Conservation (phyloP, 2,329 filamentous ascomycete species). For the Byssochlamys sp. region DNA sequence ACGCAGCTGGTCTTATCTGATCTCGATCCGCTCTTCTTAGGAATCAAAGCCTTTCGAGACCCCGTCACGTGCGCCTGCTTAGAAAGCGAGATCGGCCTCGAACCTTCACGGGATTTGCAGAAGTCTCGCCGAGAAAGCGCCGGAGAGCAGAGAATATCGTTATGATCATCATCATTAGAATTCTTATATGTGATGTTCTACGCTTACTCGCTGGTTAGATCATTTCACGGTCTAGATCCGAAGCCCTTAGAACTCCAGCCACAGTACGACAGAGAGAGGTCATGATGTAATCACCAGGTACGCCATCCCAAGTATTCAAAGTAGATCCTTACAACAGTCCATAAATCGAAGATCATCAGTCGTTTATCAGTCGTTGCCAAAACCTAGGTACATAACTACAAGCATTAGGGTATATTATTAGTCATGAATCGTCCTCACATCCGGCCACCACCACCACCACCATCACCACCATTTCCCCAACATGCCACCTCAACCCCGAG, state of each 20-base stretch:
- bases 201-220: no score
- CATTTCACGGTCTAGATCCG: no score
- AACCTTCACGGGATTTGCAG: background rate
- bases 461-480: background rate
- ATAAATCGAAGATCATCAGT: background rate
- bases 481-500: slow-evolving; percentile 3
- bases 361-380: background rate
- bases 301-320: background rate
- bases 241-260: no score
- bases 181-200: no score
- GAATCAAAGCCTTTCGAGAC: slow-evolving; percentile 7
- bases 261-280: no score
- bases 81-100: slow-evolving; percentile 5
- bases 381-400: background rate
- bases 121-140: background rate
- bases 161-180: no score
- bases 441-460: background rate
- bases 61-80: slow-evolving; percentile 11
- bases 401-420: background rate
- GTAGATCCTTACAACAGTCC: background rate
- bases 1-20: background rate
- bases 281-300: background rate
- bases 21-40: slow-evolving; percentile 1
- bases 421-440: background rate
- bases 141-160: background rate